Conservation (phyloP, 257 asterid genomes). For the Plectranthus barbatus region DNA sequence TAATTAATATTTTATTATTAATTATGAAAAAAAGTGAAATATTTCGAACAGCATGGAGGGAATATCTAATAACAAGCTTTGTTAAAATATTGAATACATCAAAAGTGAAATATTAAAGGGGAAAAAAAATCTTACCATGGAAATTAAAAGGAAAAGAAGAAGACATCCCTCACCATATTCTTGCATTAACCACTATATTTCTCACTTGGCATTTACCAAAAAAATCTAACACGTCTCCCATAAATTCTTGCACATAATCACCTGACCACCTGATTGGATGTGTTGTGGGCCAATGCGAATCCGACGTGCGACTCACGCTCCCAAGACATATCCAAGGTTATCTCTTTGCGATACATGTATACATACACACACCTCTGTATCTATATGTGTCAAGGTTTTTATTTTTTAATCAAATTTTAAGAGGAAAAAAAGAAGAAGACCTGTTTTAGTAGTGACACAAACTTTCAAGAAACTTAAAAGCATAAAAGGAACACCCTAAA, state of each 20-base stretch:
- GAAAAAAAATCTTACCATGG: no score
- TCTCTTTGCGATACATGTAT: not conserved
- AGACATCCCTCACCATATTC: not conserved
- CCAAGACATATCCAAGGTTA: conserved; percentile 2
- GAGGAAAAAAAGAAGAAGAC: not conserved
- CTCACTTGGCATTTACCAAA: no score
- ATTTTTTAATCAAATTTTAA: no score
- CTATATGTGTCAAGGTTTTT: not conserved
- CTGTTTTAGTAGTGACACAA: conserved; percentile 17
- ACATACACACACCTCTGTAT: not conserved
- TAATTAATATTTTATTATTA: no score
- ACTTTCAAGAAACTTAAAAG: conserved; percentile 17
- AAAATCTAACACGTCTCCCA: not conserved
- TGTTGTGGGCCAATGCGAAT: conserved; percentile 13
- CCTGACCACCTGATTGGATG: conserved; percentile 30
- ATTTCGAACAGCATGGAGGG: no score
- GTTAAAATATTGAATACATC: no score
- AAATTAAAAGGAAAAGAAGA: not conserved
- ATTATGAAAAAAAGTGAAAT: no score
- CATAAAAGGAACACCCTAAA: conserved; percentile 15
- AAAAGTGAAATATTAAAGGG: no score
- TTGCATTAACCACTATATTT: no score
- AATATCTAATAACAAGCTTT: no score
- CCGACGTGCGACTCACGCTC: conserved; percentile 26
- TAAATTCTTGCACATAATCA: conserved; percentile 29